These are phyloP conservation scores for Backusella parvicylindrica DNA, from an alignment of 192 early-diverging fungal species.

Conservation along the genomic window DNA sequence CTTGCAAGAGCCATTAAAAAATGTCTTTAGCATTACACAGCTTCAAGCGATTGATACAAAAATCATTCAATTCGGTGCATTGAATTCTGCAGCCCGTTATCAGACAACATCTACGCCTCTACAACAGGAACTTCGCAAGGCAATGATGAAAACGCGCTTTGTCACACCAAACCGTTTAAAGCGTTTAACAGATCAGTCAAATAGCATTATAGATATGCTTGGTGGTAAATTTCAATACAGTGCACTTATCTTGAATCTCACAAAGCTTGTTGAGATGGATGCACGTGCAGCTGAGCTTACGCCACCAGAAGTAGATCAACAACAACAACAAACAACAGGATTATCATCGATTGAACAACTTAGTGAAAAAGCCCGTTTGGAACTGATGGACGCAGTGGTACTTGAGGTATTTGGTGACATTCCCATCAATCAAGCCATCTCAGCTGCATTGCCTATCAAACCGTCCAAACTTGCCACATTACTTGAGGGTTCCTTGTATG, in stretches of 20 bases:
- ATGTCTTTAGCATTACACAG: neutral
- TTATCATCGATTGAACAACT: neutral
- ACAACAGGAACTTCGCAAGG: neutral
- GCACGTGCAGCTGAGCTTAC: neutral
- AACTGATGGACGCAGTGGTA: conserved; percentile 13
- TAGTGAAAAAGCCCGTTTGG: neutral
- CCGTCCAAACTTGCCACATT: conserved; percentile 6
- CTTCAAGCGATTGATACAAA: neutral
- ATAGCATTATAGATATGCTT: neutral
- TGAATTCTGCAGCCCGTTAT: neutral
- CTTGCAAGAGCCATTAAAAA: neutral
- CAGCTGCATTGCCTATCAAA: conserved; percentile 18
- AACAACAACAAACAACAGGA: neutral
- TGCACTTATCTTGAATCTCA: conserved; percentile 10
- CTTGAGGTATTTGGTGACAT: conserved; percentile 22
- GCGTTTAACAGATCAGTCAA: neutral
- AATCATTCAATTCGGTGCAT: conserved; percentile 19
- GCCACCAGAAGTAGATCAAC: neutral
- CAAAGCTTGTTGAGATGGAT: neutral
- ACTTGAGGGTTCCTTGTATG: neutral
- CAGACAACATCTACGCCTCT: neutral
- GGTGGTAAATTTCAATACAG: conserved; percentile 9
- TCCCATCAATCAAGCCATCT: conserved; percentile 22
- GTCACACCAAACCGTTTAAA: conserved; percentile 3
- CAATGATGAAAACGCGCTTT: neutral